Base-by-base conservation (phyloP, 352 stramenopile genomes). In the Nothophytophthora sp. region DNA sequence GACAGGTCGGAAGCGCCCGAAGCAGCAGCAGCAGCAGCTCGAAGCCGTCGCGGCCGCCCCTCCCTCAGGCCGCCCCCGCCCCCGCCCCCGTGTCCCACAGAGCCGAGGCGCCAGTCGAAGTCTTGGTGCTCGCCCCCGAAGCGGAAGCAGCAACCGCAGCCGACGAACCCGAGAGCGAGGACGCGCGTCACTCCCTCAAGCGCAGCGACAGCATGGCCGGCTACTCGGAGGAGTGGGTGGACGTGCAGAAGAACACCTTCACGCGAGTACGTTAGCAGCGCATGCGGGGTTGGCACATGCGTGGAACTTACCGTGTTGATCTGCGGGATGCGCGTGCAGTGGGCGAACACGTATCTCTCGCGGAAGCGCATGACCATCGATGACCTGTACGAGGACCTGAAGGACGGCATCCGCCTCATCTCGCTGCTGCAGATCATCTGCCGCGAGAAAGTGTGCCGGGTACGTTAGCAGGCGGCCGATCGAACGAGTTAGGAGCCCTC, bases 181-280 rank as follows among this genome's bases (percentile, higher is more conserved):
- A 53, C 34, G 2, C 38, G 15, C n/a, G 9, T 38, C 40, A 60
- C 13, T 59, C 38, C 34, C 44, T 29, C 18, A 51, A 42, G 32
- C 35, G 12, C 25, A 45, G 55, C 22, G 51, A 64, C 24, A 69
- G 36, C 55, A 88, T 88, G 80, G 71, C 71, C 40, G 76, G 76
- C 58, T 79, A 75, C 52, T 73, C 64, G 43, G 83, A 92, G 40
- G 84, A 94, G 64, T 97, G 88, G 88, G 80, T 96, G 37, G 84
- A 92, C 50, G 80, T 97, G 38, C 89, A 97, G 72, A 96, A 95
- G 65, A 96, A 77, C 67, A 96, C 89, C 7, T 97, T 97, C 68
- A 97, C 88, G 23, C 67, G 88, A 65, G 84, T 95, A 74, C 25
- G 76, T 57, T n/a, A n/a, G n/a, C n/a, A 10, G 12, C 15, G 47